These are phyloP conservation scores for Draba incana DNA, from an alignment of 345 rosid species.

Conservation along the genomic window DNA sequence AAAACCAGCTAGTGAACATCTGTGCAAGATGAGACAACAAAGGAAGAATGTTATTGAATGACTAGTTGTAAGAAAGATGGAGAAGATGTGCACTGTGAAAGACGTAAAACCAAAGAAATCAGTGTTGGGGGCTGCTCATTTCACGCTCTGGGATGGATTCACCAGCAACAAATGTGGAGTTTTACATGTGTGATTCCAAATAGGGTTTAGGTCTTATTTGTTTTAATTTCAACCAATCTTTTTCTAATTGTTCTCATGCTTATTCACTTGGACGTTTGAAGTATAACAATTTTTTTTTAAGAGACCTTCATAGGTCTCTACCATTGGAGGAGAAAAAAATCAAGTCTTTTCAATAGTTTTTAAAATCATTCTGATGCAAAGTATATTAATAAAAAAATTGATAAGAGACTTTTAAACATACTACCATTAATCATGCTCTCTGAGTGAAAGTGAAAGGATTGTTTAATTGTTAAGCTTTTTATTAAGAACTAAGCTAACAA, in stretches of 20 bases:
- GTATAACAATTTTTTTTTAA: too few relatives aligned
- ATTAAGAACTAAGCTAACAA: too few relatives aligned
- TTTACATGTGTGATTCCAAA: constrained; percentile 11
- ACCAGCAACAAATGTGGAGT: constrained; percentile 65
- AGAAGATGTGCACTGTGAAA: constrained; percentile 68
- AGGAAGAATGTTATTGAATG: constrained; percentile 73
- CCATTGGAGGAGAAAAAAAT: too few relatives aligned
- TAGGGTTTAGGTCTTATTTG: constrained; percentile 3
- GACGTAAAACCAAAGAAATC: constrained; percentile 63
- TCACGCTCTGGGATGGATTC: constrained; percentile 78
- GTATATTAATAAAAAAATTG: too few relatives aligned
- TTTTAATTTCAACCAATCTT: not conserved
- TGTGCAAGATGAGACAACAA: constrained; percentile 73
- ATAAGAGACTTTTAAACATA: too few relatives aligned
- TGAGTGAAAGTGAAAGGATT: not conserved
- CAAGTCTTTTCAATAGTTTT: too few relatives aligned
- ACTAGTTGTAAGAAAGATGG: constrained; percentile 79
- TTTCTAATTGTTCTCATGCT: not conserved
- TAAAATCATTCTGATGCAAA: too few relatives aligned
- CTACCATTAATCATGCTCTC: too few relatives aligned
- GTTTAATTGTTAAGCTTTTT: too few relatives aligned
- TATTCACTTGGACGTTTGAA: not conserved
- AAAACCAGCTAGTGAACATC: constrained; percentile 67
- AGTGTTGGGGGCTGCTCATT: constrained; percentile 65
- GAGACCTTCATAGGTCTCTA: too few relatives aligned